Percentiles rank a stretch among this genome's conserved stretches.
phyloP scores from a whole-genome alignment of 1,284 basidiomycete genomes.

The Trichosporon inkin region DNA sequence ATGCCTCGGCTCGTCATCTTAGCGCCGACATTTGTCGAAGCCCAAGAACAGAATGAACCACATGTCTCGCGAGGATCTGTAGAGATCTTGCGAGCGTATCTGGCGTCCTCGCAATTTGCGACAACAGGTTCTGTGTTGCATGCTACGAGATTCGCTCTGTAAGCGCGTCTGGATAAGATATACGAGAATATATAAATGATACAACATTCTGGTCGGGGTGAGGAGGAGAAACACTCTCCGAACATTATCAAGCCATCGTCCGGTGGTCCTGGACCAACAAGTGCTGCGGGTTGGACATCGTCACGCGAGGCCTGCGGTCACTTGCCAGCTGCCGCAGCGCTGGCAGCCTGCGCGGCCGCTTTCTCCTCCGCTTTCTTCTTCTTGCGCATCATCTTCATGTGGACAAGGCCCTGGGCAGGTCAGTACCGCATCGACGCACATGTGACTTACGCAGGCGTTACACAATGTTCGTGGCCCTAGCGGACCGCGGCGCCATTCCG shows the following conservation, averaged over 20 bases:
- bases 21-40: no score
- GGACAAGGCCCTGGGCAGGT: conserved; percentile 39
- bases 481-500: conserved; percentile 50
- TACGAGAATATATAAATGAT: conserved; percentile 5
- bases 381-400: conserved; percentile 46
- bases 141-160: conserved; percentile 6
- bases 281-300: no score
- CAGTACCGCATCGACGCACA: background rate
- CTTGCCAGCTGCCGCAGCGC: background rate
- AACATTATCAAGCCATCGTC: no score
- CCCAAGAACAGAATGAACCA: no score
- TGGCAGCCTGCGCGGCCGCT: conserved; percentile 24
- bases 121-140: conserved; percentile 5
- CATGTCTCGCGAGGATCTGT: no score
- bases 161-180: background rate
- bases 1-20: no score
- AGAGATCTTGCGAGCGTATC: no score
- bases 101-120: background rate
- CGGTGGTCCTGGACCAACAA: no score
- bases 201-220: background rate
- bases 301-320: no score
- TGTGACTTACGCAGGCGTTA: conserved; percentile 49
- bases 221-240: background rate
- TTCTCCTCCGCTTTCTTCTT: conserved; percentile 43
- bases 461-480: conserved; percentile 50